Conservation (phyloP, 139 green algal species). For the Diplosphaera chodatii region DNA sequence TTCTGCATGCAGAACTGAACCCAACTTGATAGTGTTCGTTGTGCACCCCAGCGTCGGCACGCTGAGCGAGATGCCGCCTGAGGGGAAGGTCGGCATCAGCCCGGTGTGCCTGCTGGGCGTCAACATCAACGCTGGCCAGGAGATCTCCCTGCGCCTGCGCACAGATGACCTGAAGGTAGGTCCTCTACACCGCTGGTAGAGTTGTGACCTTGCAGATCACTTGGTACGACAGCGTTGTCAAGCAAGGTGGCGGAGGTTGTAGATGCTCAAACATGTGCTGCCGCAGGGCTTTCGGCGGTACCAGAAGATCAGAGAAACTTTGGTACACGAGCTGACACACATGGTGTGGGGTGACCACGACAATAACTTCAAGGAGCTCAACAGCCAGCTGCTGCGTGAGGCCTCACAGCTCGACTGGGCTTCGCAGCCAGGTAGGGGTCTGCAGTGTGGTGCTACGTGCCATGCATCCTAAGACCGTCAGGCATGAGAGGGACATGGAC, state of each 20-base stretch:
- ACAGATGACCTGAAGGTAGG: constrained; percentile 70
- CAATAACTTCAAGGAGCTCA: constrained; percentile 70
- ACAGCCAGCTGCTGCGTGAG: constrained; percentile 48
- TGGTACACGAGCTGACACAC: constrained; percentile 84
- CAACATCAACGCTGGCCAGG: constrained; percentile 75
- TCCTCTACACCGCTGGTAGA: too few relatives aligned
- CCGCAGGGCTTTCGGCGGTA: constrained; percentile 16
- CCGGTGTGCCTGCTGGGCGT: constrained; percentile 67
- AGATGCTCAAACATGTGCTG: too few relatives aligned
- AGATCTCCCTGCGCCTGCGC: constrained; percentile 78
- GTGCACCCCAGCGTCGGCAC: constrained; percentile 46
- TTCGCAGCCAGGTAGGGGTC: neutral
- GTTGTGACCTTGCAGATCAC: too few relatives aligned
- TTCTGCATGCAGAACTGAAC: too few relatives aligned
- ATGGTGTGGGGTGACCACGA: constrained; percentile 79
- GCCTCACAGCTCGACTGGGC: constrained; percentile 34
- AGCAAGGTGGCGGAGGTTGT: too few relatives aligned
- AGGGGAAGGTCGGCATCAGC: constrained; percentile 62
- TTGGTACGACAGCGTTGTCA: too few relatives aligned
- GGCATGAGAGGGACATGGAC: too few relatives aligned
- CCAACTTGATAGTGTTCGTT: too few relatives aligned
- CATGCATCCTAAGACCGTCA: too few relatives aligned
- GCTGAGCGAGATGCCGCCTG: constrained; percentile 81
- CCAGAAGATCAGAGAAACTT: constrained; percentile 64
- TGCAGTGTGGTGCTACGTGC: too few relatives aligned